Base-by-base conservation (phyloP, 108 stramenopile genomes). In the Stephanodiscus triporus region DNA sequence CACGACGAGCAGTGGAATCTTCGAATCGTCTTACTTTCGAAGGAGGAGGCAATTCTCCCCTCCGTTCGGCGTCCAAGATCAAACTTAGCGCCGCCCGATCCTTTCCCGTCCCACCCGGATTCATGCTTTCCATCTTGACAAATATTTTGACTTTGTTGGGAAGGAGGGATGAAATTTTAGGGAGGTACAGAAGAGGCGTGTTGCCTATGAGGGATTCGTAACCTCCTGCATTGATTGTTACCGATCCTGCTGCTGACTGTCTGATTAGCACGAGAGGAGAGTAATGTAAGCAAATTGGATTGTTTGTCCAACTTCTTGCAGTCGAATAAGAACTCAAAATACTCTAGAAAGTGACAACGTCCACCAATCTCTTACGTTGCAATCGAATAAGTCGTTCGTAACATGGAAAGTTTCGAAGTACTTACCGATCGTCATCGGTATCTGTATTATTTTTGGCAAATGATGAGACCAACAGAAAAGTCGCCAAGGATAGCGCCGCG, bases 81-180 rank as follows among this genome's bases (percentile, higher is more conserved):
- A 98, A 97, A 55, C 63, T 76, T 23, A 84, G 68, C 22, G 97
- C 98, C 1, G 96, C 89, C 1, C 98, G 85, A 68, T 97, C 97
- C 79, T 98, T 99, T 17, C 97, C 96, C 13, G 98, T 97, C 13
- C 91, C 97, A 22, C 91, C 91, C 9, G 95, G 92, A 84, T 96
- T 96, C 70, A 86, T 42, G 58, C 58, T 70, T 70, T 96, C 95
- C 90, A 91, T 89, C 66, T 96, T 93, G 30, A 86, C 90, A 63
- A 69, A 90, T 27, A 95, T 84, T 48, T 72, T 76, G 42, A 88
- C 83, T 58, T 64, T 63, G 84, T 72, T 71, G 20, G 29, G 4
- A 68, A 88, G 27, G 22, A 77, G 54, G 9, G 66, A 61, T 13
- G 80, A 79, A n/a, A 85, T 55, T 32, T 73, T 66, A 10, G 77